These are phyloP conservation scores for Sporobolus alterniflorus DNA, from an alignment of 202 grass and related monocot species.

Conservation along the genomic window DNA sequence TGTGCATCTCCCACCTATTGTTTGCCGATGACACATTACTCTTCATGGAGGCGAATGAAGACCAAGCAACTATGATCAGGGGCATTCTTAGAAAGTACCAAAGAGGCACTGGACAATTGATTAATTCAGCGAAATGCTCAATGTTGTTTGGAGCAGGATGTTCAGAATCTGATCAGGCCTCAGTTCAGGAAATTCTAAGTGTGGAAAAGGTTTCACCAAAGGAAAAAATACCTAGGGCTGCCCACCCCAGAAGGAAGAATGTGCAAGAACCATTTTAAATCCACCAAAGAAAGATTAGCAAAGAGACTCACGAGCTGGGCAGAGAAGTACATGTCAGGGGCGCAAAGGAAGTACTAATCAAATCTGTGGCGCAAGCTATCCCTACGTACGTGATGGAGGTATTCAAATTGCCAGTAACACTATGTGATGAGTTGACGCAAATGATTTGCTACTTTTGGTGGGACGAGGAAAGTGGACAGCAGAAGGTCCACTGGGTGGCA, in stretches of 20 bases:
- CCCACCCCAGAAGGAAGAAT: not conserved
- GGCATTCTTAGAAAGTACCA: not conserved
- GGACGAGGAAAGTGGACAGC: not conserved
- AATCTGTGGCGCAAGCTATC: not conserved
- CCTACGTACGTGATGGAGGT: not conserved
- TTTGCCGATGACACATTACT: not conserved
- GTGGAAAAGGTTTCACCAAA: not conserved
- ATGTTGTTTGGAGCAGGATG: not conserved
- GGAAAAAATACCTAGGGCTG: not conserved
- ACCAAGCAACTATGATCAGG: not conserved
- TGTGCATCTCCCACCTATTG: not conserved
- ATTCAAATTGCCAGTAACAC: not conserved
- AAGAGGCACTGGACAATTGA: not conserved
- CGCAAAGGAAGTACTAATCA: not conserved
- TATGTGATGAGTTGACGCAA: not conserved
- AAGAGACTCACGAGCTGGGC: not conserved
- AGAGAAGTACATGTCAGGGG: not conserved
- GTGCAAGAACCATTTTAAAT: not conserved
- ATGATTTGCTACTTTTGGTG: not conserved
- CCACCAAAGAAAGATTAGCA: not conserved
- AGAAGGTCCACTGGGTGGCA: not conserved
- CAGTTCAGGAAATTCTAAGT: too few relatives aligned
- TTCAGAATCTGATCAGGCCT: not conserved
- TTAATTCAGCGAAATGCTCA: not conserved
- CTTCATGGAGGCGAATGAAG: not conserved